phyloP scores from a whole-genome alignment of 306 rosid genomes.

The Elaeagnus macrophylla region DNA sequence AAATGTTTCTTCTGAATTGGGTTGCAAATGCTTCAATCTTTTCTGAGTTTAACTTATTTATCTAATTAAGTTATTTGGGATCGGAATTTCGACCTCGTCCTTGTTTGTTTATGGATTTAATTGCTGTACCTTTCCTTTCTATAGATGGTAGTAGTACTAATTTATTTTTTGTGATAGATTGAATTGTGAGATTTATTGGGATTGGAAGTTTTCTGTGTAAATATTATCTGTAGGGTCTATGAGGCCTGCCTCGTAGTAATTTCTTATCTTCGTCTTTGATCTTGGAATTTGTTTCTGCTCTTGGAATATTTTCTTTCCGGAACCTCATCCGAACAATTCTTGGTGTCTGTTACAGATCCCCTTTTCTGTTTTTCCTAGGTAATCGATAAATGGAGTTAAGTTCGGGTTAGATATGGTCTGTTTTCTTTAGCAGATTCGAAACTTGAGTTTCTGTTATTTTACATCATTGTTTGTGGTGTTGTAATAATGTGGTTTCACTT shows the following conservation, averaged over 20 bases:
- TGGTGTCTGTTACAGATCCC: not conserved
- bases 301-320: not conserved
- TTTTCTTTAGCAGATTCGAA: too few relatives aligned
- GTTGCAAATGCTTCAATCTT: conserved; percentile 7
- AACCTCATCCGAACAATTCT: not conserved
- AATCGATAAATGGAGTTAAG: too few relatives aligned
- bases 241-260: too few relatives aligned
- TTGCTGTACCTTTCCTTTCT: not conserved
- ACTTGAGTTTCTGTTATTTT: too few relatives aligned
- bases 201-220: not conserved
- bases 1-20: not conserved
- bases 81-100: not conserved
- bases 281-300: not conserved
- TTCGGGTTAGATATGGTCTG: too few relatives aligned
- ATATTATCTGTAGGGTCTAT: not conserved
- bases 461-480: too few relatives aligned
- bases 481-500: too few relatives aligned
- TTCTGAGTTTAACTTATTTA: conserved; percentile 7
- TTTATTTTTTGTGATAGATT: not conserved
- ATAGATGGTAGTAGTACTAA: not conserved
- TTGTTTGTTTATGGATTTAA: not conserved
- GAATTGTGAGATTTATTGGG: conserved; percentile 10
- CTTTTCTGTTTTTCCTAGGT: not conserved
- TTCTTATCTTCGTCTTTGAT: too few relatives aligned
- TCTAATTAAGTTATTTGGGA: conserved; percentile 2